A percentile compares a stretch with the other conserved stretches of the same genome.
Conservation (phyloP, 345 rosid species). For the Pelargonium nanum region DNA sequence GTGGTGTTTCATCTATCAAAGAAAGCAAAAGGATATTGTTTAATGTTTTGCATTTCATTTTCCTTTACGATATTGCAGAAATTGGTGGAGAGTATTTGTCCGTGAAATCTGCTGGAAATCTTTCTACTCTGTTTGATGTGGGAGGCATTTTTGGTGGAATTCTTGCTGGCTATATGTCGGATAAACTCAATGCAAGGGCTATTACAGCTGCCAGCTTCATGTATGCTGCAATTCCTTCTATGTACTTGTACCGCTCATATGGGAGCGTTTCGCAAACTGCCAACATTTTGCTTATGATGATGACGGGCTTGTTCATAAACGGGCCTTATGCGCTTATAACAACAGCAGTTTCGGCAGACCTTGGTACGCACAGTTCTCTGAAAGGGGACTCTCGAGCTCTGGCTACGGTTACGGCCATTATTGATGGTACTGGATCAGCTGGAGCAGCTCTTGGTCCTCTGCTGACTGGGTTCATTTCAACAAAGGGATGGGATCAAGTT, state of each 20-base stretch:
- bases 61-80: constrained; percentile 34
- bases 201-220: constrained; percentile 74
- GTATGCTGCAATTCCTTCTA: constrained; percentile 76
- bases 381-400: constrained; percentile 87
- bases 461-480: constrained; percentile 76
- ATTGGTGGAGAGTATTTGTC: constrained; percentile 81
- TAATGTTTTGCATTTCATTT: constrained; percentile 7
- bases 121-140: constrained; percentile 81
- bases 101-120: constrained; percentile 89
- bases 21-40: background rate
- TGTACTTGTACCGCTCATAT: constrained; percentile 62
- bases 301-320: constrained; percentile 72
- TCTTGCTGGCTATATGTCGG: constrained; percentile 47
- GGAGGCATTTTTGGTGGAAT: constrained; percentile 86
- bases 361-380: constrained; percentile 79
- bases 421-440: constrained; percentile 87
- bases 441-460: constrained; percentile 95
- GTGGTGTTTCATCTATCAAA: background rate
- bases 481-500: constrained; percentile 65
- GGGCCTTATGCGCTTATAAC: constrained; percentile 98
- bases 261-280: constrained; percentile 50
- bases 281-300: constrained; percentile 77
- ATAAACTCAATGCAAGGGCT: constrained; percentile 74
- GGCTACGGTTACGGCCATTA: constrained; percentile 88
- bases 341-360: constrained; percentile 93